These are phyloP conservation scores for Pleurostoma richardsiae DNA, from an alignment of 2,329 filamentous ascomycete genomes.

Conservation along the genomic window DNA sequence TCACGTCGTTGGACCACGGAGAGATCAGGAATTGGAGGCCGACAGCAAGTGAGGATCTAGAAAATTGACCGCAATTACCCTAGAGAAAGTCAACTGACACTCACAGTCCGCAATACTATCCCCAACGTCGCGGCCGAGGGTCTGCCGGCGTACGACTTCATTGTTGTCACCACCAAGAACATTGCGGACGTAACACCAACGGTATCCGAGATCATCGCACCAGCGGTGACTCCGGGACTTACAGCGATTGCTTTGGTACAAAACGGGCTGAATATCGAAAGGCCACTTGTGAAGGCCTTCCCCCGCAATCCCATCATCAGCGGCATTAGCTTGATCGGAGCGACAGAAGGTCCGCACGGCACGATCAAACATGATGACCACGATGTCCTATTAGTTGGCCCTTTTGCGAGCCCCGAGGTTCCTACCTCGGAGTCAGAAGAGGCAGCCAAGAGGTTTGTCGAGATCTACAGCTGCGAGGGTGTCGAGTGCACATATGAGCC, in stretches of 20 bases:
- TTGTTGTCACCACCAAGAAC: slow-evolving; percentile 55
- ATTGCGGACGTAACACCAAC: slow-evolving; percentile 46
- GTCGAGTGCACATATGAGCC: slow-evolving; percentile 31
- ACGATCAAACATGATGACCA: slow-evolving; percentile 46
- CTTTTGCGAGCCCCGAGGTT: slow-evolving; percentile 37
- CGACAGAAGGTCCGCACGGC: slow-evolving; percentile 40
- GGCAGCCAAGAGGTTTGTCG: slow-evolving; percentile 32
- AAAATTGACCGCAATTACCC: neutral
- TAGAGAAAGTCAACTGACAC: neutral
- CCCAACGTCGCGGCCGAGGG: slow-evolving; percentile 33
- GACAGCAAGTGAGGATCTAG: slow-evolving; percentile 23
- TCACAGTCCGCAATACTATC: slow-evolving; percentile 38
- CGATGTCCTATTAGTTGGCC: slow-evolving; percentile 44
- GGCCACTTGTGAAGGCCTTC: slow-evolving; percentile 42
- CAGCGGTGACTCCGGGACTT: slow-evolving; percentile 42
- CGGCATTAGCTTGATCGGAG: slow-evolving; percentile 47
- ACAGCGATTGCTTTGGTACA: slow-evolving; percentile 54
- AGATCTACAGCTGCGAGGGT: slow-evolving; percentile 38
- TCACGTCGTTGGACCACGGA: slow-evolving; percentile 52
- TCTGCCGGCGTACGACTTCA: slow-evolving; percentile 43
- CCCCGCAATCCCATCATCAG: slow-evolving; percentile 47
- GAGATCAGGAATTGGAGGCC: slow-evolving; percentile 42
- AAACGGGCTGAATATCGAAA: slow-evolving; percentile 61
- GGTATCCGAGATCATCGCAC: slow-evolving; percentile 40
- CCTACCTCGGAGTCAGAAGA: slow-evolving; percentile 6